phyloP scores from a whole-genome alignment of 176 grass and related monocot genomes.

The Carex myosuroides region DNA sequence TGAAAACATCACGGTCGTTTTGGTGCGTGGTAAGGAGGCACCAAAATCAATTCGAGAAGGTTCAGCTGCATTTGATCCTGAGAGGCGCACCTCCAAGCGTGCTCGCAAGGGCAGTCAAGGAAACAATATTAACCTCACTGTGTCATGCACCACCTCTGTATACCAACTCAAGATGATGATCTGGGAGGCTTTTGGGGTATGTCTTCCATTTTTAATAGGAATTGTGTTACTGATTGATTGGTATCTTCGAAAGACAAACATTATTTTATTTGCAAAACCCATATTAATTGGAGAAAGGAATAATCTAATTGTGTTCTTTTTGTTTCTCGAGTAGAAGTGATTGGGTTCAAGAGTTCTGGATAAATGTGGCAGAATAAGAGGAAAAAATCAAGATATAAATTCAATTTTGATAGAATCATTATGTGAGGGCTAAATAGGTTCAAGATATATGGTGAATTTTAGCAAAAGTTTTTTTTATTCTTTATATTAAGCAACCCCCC shows the following conservation, averaged over 20 bases:
- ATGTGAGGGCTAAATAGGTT: background rate
- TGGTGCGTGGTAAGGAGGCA: slow-evolving; percentile 92
- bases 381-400: background rate
- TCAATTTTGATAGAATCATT: background rate
- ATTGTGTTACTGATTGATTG: background rate
- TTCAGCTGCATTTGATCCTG: slow-evolving; percentile 45
- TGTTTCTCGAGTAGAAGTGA: background rate
- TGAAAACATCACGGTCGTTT: slow-evolving; percentile 64
- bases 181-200: slow-evolving; percentile 99
- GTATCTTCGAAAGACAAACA: background rate
- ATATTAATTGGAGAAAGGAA: background rate
- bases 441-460: background rate
- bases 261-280: background rate
- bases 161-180: slow-evolving; percentile 99
- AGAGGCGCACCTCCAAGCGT: slow-evolving; percentile 86
- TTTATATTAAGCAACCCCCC: background rate
- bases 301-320: background rate
- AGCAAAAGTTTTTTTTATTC: background rate
- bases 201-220: slow-evolving; percentile 7
- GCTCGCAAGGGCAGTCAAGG: slow-evolving; percentile 69
- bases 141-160: slow-evolving; percentile 79
- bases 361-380: background rate
- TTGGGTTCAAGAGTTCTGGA: background rate
- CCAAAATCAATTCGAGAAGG: slow-evolving; percentile 88
- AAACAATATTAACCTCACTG: slow-evolving; percentile 66